phyloP scores from a whole-genome alignment of 2,329 filamentous ascomycete species.

The Kalaharituber pfeilii region DNA sequence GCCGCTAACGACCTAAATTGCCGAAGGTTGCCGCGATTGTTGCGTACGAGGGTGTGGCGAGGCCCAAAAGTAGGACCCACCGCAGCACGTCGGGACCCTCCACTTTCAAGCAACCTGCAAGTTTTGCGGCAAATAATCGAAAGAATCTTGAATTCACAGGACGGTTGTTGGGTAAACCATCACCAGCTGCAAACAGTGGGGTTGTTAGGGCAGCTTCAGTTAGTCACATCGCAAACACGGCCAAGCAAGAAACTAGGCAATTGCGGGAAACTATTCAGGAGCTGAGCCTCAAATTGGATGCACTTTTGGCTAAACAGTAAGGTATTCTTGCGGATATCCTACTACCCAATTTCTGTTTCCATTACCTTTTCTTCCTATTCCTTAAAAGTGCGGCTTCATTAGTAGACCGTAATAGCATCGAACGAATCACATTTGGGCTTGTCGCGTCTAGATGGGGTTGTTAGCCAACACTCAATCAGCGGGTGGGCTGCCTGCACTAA shows the following conservation, averaged over 20 bases:
- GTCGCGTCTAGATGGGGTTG: not conserved
- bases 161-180: conserved; percentile 14
- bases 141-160: conserved; percentile 11
- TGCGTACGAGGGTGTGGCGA: conserved; percentile 13
- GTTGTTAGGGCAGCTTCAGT: conserved; percentile 12
- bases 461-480: not conserved
- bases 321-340: no score
- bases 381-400: no score
- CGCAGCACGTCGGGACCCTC: conserved; percentile 15
- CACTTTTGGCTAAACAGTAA: conserved; percentile 11
- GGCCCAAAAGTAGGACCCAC: conserved; percentile 12
- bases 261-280: conserved; percentile 14
- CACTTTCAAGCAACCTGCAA: conserved; percentile 4
- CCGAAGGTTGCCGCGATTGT: conserved; percentile 17
- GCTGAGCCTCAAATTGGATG: conserved; percentile 17
- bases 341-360: no score
- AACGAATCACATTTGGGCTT: not conserved
- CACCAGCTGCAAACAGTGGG: conserved; percentile 11
- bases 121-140: not conserved
- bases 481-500: no score
- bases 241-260: conserved; percentile 2
- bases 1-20: not conserved
- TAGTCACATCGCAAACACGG: conserved; percentile 3
- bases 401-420: no score
- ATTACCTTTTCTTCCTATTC: no score